Evolutionary conservation across 23 red algal genomes (phyloP), one percentile per base, ranked within the genome.

Genomic region (Chondrus crispus): DNA sequence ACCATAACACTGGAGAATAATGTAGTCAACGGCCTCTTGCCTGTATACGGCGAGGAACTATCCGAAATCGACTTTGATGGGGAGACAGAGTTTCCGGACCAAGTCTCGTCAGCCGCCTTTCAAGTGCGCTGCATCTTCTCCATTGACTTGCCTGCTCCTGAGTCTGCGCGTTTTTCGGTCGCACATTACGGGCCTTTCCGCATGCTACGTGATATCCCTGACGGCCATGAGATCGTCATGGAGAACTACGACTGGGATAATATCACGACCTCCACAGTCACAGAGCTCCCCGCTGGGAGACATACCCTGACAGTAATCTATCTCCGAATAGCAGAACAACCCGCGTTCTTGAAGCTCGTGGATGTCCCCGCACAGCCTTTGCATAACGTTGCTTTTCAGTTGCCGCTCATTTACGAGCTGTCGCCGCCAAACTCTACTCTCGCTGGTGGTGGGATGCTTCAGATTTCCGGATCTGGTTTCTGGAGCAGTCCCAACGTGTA

Each of bases 401-500:
- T 87, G 66, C 84, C 84, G 68, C 43, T 87, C 13, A 46, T 87
- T 74, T 74, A 74, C 43, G 48, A 62, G 2, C 71, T 87, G 5
- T 40, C 84, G 5, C 84, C 84, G 8, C 63, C 33, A 3, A 87
- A 87, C 84, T 87, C 84, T 13, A 87, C 84, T 2, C 16, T 90
- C 18, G 86, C 48, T n/a, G 72, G 58, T 60, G 86, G 86, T 76
- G 86, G 86, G 20, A 28, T 76, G 30, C 44, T 90, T 24, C 44
- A 76, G 42, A 46, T 90, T 22, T 36, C 44, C 10, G 86, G 86
- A 36, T 39, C 45, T n/a, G 86, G 86, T 22, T 90, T 90, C 28
- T 87, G 84, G 84, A 74, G 66, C 32, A 66, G 74, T 18, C 84
- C 84, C 4, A 71, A 87, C 37, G 84, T 87, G 5, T 87, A 87